A percentile compares a stretch with the other conserved stretches of the same genome.
phyloP scores from a whole-genome alignment of 2,329 filamentous ascomycete species.

The Xylariaceae sp. region DNA sequence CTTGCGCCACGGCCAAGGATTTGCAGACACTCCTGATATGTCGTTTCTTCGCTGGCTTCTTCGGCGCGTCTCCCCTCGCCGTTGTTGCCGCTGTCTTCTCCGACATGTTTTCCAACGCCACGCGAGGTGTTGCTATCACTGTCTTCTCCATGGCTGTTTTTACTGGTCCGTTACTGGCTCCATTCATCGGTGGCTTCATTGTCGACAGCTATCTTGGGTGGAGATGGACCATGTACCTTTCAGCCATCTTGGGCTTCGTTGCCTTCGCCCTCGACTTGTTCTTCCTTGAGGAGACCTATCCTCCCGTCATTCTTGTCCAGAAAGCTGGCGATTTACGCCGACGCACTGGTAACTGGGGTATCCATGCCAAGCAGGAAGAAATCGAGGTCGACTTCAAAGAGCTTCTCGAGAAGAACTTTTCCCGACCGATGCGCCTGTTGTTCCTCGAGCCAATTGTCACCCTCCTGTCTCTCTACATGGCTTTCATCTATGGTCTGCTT shows the following conservation, averaged over 20 bases:
- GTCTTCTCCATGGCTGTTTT: constrained; percentile 62
- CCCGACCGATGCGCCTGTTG: constrained; percentile 61
- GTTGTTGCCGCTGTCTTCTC: constrained; percentile 68
- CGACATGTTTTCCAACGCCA: constrained; percentile 66
- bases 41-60: constrained; percentile 71
- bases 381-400: constrained; percentile 64
- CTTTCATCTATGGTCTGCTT: constrained; percentile 68
- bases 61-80: constrained; percentile 65
- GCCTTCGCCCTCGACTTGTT: constrained; percentile 57
- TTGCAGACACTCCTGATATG: constrained; percentile 67
- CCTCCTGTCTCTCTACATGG: constrained; percentile 65
- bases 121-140: constrained; percentile 55
- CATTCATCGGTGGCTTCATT: constrained; percentile 67
- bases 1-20: constrained; percentile 61
- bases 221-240: constrained; percentile 69
- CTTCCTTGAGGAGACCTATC: constrained; percentile 67
- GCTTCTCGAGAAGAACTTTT: constrained; percentile 62
- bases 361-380: constrained; percentile 69
- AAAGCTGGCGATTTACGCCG: constrained; percentile 61
- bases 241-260: constrained; percentile 58
- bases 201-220: constrained; percentile 60
- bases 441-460: constrained; percentile 67
- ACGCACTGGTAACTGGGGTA: constrained; percentile 64
- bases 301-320: constrained; percentile 58
- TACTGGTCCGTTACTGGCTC: constrained; percentile 62